Evolutionary conservation across 2,329 filamentous ascomycete species (phyloP).

Genomic region (Ilyonectria robusta): DNA sequence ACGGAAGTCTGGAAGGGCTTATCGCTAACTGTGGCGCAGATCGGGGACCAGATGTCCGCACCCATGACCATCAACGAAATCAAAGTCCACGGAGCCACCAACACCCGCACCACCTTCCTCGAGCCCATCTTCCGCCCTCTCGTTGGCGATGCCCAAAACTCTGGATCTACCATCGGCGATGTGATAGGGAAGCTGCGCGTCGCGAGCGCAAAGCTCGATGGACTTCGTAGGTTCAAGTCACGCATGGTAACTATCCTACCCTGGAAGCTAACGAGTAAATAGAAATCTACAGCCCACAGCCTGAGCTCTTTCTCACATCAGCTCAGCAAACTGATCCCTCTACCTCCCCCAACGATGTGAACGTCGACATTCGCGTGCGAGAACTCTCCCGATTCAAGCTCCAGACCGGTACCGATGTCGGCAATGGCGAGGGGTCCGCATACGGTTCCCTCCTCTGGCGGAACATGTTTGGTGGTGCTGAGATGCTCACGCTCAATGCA

Average conservation of each 20-base stretch:
- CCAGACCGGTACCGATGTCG: slow-evolving; percentile 95
- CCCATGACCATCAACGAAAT: slow-evolving; percentile 91
- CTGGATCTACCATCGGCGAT: slow-evolving; percentile 83
- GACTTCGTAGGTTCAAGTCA: slow-evolving; percentile 75
- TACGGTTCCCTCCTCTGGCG: slow-evolving; percentile 90
- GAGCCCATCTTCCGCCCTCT: slow-evolving; percentile 85
- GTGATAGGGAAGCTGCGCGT: slow-evolving; percentile 80
- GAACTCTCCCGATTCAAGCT: slow-evolving; percentile 89
- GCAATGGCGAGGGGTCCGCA: slow-evolving; percentile 93
- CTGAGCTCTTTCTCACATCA: slow-evolving; percentile 86
- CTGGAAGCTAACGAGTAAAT: slow-evolving; percentile 38
- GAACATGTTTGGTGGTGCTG: slow-evolving; percentile 95
- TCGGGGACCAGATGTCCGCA: slow-evolving; percentile 82
- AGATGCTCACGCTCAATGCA: slow-evolving; percentile 88
- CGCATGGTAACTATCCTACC: neutral
- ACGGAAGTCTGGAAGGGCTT: neutral
- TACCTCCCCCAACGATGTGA: slow-evolving; percentile 82
- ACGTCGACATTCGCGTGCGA: slow-evolving; percentile 84
- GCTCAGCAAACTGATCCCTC: slow-evolving; percentile 78
- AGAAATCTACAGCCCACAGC: slow-evolving; percentile 91
- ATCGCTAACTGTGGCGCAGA: slow-evolving; percentile 48
- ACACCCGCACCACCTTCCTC: slow-evolving; percentile 89
- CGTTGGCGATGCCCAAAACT: slow-evolving; percentile 76
- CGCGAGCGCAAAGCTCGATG: slow-evolving; percentile 80
- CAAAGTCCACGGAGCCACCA: slow-evolving; percentile 83